Conservation (phyloP, 441 rosid species). For the Populus hybrid region DNA sequence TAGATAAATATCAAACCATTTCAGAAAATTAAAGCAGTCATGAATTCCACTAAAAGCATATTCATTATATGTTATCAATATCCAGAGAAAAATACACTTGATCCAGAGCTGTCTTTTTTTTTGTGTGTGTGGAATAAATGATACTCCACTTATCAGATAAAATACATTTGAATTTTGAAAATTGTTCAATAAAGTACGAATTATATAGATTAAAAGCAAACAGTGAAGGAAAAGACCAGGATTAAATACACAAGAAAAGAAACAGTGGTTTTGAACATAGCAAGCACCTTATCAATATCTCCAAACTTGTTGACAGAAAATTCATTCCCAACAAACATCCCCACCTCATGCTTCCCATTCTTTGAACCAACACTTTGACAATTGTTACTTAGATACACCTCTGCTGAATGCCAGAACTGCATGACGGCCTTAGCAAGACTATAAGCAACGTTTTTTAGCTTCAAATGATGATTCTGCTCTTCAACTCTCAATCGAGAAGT, state of each 20-base stretch:
- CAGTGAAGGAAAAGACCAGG: not conserved
- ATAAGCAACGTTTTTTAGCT: constrained; percentile 63
- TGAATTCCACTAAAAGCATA: constrained; percentile 8
- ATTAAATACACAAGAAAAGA: not conserved
- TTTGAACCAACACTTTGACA: constrained; percentile 30
- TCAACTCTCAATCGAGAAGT: constrained; percentile 60
- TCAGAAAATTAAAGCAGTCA: constrained; percentile 1
- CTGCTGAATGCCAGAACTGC: constrained; percentile 86
- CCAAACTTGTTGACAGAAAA: constrained; percentile 43
- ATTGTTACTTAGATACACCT: constrained; percentile 36
- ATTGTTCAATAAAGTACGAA: too few relatives aligned
- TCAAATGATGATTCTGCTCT: constrained; percentile 44
- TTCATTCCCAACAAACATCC: constrained; percentile 32
- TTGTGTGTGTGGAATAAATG: not conserved
- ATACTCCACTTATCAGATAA: not conserved
- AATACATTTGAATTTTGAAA: not conserved
- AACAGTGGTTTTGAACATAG: constrained; percentile 11
- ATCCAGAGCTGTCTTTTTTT: not conserved
- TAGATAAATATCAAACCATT: constrained; percentile 6
- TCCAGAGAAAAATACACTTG: constrained; percentile 9
- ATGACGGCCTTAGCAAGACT: constrained; percentile 75
- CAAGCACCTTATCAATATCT: constrained; percentile 43
- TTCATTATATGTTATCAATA: not conserved
- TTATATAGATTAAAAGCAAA: not conserved
- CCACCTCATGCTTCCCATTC: constrained; percentile 33